Percentiles rank a stretch among this genome's conserved stretches.
These are phyloP conservation scores for Colletotrichum nymphaeae DNA, from an alignment of 2,329 filamentous ascomycete genomes.

Conservation along the genomic window DNA sequence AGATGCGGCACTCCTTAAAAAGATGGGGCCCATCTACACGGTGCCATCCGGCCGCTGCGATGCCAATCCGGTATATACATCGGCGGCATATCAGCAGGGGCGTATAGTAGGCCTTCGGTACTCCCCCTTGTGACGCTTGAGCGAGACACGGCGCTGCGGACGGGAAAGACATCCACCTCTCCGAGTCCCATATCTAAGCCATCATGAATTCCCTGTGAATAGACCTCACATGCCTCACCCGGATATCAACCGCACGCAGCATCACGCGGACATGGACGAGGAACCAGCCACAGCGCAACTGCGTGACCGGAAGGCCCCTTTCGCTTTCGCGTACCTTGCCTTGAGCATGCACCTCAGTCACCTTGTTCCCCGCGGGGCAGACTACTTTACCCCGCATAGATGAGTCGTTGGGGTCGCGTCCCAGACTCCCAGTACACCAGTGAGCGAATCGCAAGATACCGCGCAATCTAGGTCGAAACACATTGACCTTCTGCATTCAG, in stretches of 20 bases:
- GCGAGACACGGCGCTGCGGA: too few species aligned
- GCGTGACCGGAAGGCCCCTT: not conserved
- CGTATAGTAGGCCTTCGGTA: not conserved
- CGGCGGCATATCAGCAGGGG: not conserved
- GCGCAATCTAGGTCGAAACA: not conserved
- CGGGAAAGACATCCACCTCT: too few species aligned
- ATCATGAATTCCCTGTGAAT: not conserved
- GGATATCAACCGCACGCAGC: not conserved
- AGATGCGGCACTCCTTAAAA: slow-evolving; percentile 3
- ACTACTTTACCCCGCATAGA: slow-evolving; percentile 2
- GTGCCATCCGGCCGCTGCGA: not conserved
- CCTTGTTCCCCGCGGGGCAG: not conserved
- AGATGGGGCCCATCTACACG: not conserved
- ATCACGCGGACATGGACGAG: too few species aligned
- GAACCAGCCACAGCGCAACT: not conserved
- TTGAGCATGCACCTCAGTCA: slow-evolving; percentile 7
- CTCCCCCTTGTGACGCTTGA: too few species aligned
- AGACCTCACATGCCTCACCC: not conserved
- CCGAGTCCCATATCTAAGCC: too few species aligned
- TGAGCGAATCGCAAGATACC: not conserved
- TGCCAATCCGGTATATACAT: not conserved
- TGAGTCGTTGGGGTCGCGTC: not conserved
- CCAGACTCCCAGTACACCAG: not conserved
- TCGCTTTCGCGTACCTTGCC: not conserved
- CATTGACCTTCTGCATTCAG: not conserved